Evolutionary conservation across 108 stramenopile genomes (phyloP).

Genomic region (Skeletonema potamos): DNA sequence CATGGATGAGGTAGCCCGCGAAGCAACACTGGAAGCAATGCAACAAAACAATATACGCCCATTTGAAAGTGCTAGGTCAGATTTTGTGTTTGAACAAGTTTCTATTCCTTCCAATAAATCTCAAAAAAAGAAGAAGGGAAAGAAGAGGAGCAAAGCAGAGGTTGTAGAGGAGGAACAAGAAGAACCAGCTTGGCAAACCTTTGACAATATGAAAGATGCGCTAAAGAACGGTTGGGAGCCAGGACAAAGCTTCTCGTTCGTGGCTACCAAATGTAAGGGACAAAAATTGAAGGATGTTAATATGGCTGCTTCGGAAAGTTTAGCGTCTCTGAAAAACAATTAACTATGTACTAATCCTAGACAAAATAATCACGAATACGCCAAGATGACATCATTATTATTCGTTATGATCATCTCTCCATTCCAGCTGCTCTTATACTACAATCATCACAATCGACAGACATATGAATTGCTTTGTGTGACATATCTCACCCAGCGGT

Average conservation of each 20-base stretch:
- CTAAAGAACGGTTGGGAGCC: constrained; percentile 83
- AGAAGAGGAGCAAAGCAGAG: constrained; percentile 46
- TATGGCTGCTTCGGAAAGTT: constrained; percentile 6
- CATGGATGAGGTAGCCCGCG: constrained; percentile 85
- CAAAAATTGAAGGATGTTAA: constrained; percentile 53
- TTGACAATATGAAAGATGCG: constrained; percentile 72
- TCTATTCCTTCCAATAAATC: constrained; percentile 57
- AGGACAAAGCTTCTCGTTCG: constrained; percentile 80
- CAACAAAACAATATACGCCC: constrained; percentile 82
- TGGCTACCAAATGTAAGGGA: constrained; percentile 71
- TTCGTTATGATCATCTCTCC: neutral
- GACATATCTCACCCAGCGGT: constrained; percentile 99
- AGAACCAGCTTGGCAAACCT: constrained; percentile 53
- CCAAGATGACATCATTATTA: neutral
- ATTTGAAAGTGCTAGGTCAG: constrained; percentile 62
- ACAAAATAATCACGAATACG: neutral
- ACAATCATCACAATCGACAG: constrained; percentile 74
- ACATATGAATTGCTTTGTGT: constrained; percentile 97
- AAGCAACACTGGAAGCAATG: constrained; percentile 82
- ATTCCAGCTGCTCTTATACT: neutral
- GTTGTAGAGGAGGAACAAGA: constrained; percentile 21
- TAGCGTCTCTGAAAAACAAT: constrained; percentile 10
- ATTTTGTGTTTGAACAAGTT: constrained; percentile 53
- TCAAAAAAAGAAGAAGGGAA: constrained; percentile 44
- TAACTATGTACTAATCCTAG: neutral